Conservation (phyloP, 1,284 basidiomycete genomes). For the Ganoderma meredithae region DNA sequence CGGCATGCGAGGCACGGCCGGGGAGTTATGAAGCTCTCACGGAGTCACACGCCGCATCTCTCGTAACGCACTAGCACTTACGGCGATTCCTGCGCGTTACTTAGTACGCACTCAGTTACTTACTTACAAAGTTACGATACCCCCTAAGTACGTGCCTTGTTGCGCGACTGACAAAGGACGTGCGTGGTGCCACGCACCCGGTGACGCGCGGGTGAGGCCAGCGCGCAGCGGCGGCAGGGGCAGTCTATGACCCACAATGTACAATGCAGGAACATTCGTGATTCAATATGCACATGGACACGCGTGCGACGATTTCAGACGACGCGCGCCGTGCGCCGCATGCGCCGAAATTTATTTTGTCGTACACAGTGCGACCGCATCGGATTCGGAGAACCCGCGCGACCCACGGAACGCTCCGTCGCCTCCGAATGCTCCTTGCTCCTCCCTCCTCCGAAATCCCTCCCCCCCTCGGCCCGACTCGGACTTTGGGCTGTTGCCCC, state of each 20-base stretch:
- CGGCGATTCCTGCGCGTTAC: too few relatives aligned
- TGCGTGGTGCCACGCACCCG: neutral
- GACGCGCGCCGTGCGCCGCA: neutral
- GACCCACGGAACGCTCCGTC: neutral
- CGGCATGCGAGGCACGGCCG: neutral
- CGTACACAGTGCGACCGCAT: neutral
- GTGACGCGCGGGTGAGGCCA: constrained; percentile 2
- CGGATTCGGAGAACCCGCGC: neutral
- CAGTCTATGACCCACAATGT: too few relatives aligned
- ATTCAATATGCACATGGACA: too few relatives aligned
- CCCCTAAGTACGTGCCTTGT: neutral
- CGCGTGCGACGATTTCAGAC: too few relatives aligned
- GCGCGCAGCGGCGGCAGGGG: neutral
- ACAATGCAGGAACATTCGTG: too few relatives aligned
- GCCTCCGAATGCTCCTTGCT: neutral
- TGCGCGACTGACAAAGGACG: neutral
- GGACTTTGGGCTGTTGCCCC: too few relatives aligned
- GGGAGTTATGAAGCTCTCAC: too few relatives aligned
- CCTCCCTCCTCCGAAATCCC: too few relatives aligned
- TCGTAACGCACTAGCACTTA: too few relatives aligned
- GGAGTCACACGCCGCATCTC: neutral
- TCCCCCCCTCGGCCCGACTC: neutral
- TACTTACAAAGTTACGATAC: too few relatives aligned
- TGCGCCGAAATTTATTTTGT: too few relatives aligned
- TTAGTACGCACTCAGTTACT: too few relatives aligned